Conservation (phyloP, 2,329 filamentous ascomycete genomes). For the Fusarium stilboides region DNA sequence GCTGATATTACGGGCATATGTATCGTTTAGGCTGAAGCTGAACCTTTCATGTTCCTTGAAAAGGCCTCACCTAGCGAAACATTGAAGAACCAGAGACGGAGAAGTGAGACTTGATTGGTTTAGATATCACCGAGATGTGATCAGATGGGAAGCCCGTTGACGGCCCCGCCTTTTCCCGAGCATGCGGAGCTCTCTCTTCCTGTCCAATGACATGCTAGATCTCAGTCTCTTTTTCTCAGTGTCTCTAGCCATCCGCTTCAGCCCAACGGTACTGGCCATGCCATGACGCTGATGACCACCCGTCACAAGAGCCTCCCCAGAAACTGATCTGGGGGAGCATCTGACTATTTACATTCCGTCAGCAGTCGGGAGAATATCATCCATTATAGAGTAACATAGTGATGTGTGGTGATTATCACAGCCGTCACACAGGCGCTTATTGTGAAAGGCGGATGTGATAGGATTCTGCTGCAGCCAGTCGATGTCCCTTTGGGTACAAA, state of each 20-base stretch:
- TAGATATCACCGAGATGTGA: slow-evolving; percentile 33
- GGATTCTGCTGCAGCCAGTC: slow-evolving; percentile 34
- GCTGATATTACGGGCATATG: slow-evolving; percentile 23
- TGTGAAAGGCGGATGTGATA: slow-evolving; percentile 24
- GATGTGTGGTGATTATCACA: slow-evolving; percentile 33
- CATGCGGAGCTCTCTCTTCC: slow-evolving; percentile 20
- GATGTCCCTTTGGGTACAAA: slow-evolving; percentile 21
- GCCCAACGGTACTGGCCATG: slow-evolving; percentile 32
- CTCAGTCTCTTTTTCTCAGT: slow-evolving; percentile 14
- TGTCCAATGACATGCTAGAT: slow-evolving; percentile 30
- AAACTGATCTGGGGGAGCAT: slow-evolving; percentile 37
- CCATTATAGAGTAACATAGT: slow-evolving; percentile 3
- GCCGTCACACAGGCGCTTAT: slow-evolving; percentile 42
- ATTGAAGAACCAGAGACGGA: slow-evolving; percentile 18
- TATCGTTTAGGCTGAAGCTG: slow-evolving; percentile 27
- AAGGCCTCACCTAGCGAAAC: slow-evolving; percentile 32
- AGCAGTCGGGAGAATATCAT: slow-evolving; percentile 10
- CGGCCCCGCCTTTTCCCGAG: slow-evolving; percentile 39
- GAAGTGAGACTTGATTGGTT: slow-evolving; percentile 32
- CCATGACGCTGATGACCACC: slow-evolving; percentile 43
- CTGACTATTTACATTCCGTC: slow-evolving; percentile 32
- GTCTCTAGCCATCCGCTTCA: slow-evolving; percentile 19
- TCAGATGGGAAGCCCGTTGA: slow-evolving; percentile 43
- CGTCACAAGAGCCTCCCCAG: slow-evolving; percentile 35
- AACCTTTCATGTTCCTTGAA: slow-evolving; percentile 18